Conservation (phyloP, 179 eudicot species). For the Beta corolliflora region DNA sequence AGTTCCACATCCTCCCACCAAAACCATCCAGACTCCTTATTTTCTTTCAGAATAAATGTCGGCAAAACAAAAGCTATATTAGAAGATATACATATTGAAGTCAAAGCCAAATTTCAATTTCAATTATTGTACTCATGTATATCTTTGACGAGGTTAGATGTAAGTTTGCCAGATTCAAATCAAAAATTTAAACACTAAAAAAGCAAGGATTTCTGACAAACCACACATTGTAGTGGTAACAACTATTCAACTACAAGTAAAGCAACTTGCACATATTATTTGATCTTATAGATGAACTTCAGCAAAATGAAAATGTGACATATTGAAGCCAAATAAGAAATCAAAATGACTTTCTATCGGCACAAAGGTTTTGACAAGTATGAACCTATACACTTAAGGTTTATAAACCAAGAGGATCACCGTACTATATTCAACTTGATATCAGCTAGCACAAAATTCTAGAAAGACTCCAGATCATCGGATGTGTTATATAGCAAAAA, state of each 20-base stretch:
- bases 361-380: neutral
- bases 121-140: neutral
- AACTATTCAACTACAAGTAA: neutral
- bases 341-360: neutral
- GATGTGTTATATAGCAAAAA: neutral
- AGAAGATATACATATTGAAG: neutral
- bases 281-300: neutral
- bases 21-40: neutral
- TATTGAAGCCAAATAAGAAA: neutral
- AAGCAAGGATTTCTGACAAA: neutral
- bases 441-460: neutral
- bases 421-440: neutral
- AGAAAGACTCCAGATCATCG: too few relatives aligned
- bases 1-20: neutral
- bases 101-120: neutral
- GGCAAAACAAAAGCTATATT: neutral
- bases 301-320: neutral
- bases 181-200: neutral
- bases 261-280: neutral
- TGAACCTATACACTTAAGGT: neutral
- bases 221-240: neutral
- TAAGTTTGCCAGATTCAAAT: neutral
- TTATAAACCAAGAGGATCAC: neutral
- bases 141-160: neutral
- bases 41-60: neutral